A percentile compares a stretch with the other conserved stretches of the same genome.
These are phyloP conservation scores for Mrakia blollopis DNA, from an alignment of 768 basidiomycete species.

Conservation along the genomic window DNA sequence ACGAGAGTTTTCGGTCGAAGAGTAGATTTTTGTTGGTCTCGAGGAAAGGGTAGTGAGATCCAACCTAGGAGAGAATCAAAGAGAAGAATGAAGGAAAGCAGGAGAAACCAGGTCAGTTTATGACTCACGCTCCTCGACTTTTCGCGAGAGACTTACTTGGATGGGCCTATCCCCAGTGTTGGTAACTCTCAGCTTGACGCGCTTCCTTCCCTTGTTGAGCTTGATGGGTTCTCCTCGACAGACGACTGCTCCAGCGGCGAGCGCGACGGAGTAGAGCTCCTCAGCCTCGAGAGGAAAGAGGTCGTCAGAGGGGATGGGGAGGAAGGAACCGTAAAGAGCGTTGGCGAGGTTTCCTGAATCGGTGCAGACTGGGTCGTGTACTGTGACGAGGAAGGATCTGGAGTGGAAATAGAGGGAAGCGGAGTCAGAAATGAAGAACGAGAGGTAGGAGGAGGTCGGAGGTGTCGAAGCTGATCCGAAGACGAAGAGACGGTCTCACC, in stretches of 20 bases:
- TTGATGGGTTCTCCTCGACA: constrained; percentile 54
- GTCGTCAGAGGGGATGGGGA: constrained; percentile 66
- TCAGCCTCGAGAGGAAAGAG: constrained; percentile 55
- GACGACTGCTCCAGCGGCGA: constrained; percentile 28
- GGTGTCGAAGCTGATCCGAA: not conserved
- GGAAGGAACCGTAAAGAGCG: constrained; percentile 93
- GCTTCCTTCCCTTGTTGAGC: constrained; percentile 69
- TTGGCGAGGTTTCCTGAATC: constrained; percentile 68
- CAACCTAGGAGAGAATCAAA: constrained; percentile 56
- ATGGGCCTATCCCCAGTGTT: constrained; percentile 92
- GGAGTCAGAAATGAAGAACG: not conserved
- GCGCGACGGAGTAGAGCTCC: constrained; percentile 44
- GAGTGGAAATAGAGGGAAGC: constrained; percentile 1
- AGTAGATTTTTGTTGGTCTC: constrained; percentile 75
- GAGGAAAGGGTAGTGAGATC: constrained; percentile 81
- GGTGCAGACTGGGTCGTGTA: constrained; percentile 89
- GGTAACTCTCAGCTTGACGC: constrained; percentile 67
- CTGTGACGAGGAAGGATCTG: constrained; percentile 81
- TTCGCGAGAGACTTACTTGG: constrained; percentile 54
- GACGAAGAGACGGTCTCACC: constrained; percentile 9
- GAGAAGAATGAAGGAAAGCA: not conserved
- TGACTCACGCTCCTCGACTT: not conserved
- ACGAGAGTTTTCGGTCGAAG: constrained; percentile 76
- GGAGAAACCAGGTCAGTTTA: not conserved
- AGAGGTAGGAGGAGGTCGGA: not conserved